These are phyloP conservation scores for Metrosideros polymorpha DNA, from an alignment of 441 rosid genomes.

Conservation along the genomic window DNA sequence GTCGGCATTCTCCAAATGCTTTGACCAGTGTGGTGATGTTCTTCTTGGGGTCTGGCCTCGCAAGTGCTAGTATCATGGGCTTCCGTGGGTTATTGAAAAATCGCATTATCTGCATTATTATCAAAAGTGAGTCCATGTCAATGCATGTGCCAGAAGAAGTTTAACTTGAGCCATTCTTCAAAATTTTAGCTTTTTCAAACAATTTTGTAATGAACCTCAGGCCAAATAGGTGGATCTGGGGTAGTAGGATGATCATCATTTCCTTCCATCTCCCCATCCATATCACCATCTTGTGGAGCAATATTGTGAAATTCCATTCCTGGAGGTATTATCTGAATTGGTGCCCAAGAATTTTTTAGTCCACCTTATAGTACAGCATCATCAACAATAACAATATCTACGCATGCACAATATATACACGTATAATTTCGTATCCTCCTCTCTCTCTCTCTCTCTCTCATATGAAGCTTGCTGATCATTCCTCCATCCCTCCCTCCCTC, in stretches of 20 bases:
- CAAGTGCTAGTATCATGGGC: conserved; percentile 93
- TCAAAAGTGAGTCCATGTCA: neutral
- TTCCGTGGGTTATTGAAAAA: conserved; percentile 83
- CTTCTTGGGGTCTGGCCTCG: conserved; percentile 96
- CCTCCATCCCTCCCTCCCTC: too few relatives aligned
- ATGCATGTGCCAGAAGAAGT: neutral
- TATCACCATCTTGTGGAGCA: conserved; percentile 75
- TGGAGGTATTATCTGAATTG: conserved; percentile 68
- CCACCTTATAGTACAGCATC: neutral
- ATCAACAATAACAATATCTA: neutral
- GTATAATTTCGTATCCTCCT: too few relatives aligned
- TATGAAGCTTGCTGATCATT: neutral
- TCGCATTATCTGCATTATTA: conserved; percentile 71
- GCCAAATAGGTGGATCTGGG: conserved; percentile 82
- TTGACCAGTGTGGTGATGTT: conserved; percentile 80
- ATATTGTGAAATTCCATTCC: conserved; percentile 96
- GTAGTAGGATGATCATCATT: conserved; percentile 58
- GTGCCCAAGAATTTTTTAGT: neutral
- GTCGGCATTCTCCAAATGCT: conserved; percentile 97
- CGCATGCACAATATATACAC: neutral
- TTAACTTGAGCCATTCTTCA: neutral
- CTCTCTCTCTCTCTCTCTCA: neutral
- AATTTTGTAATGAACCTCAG: conserved; percentile 41
- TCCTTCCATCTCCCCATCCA: conserved; percentile 69
- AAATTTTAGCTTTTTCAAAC: neutral